phyloP scores from a whole-genome alignment of 768 basidiomycete genomes.

The Boletus barrowsii region DNA sequence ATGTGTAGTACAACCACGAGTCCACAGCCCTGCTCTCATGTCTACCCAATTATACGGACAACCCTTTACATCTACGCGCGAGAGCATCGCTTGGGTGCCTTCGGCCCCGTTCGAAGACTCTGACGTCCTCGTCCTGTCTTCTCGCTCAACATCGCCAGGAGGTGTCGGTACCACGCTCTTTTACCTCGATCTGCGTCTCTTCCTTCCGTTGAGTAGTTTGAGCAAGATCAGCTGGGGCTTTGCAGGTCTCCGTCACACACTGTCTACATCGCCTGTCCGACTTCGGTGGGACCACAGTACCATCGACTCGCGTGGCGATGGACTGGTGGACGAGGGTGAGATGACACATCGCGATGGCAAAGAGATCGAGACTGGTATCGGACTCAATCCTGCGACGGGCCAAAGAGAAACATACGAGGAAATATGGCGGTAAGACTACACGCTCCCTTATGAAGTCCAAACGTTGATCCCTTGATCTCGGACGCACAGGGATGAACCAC shows the following conservation, averaged over 20 bases:
- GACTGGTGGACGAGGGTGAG: constrained; percentile 18
- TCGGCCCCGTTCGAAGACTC: constrained; percentile 23
- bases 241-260: constrained; percentile 19
- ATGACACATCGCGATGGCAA: constrained; percentile 17
- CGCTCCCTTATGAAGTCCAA: not conserved
- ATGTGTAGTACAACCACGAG: no score
- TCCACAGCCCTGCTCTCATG: not conserved
- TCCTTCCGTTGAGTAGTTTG: constrained; percentile 14
- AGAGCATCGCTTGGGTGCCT: constrained; percentile 24
- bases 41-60: constrained; percentile 9
- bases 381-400: constrained; percentile 23
- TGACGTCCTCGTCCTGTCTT: constrained; percentile 28
- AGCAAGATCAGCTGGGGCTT: constrained; percentile 25
- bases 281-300: constrained; percentile 16
- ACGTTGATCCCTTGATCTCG: not conserved
- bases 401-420: constrained; percentile 18
- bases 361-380: constrained; percentile 25
- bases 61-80: constrained; percentile 19
- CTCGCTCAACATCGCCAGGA: constrained; percentile 19
- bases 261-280: constrained; percentile 18
- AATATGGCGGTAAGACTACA: constrained; percentile 18
- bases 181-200: constrained; percentile 28
- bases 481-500: constrained; percentile 19
- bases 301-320: constrained; percentile 21
- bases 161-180: constrained; percentile 16